Base-by-base conservation (phyloP, 768 basidiomycete genomes). In the Macrocybe gigantea region DNA sequence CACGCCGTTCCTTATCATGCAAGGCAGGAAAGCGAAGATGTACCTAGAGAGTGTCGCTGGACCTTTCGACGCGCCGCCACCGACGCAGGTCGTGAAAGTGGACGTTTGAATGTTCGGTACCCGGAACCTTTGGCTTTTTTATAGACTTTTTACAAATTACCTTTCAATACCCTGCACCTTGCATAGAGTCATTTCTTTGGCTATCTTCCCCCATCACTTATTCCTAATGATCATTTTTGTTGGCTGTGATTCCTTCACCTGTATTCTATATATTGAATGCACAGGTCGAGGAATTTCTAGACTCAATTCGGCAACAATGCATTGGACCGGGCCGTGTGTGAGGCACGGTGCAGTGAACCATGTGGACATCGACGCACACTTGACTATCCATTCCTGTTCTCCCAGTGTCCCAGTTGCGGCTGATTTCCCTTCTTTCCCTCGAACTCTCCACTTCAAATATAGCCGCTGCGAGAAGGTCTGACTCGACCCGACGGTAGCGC, bases 41-140 rank as follows among this genome's bases (percentile, higher is more conserved):
- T 53, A 66, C 41, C 58, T 84, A 12, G 80, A 82, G 64, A 67
- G 63, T 38, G 59, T 71, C 10, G 79, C 75, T 38, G 83, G 83
- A 2, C 75, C 81, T 0, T 78, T 79, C 47, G 78, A 79, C 42
- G 57, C 56, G 12, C 33, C 48, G 6, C 15, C 54, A 8, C 35
- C 55, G 6, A 47, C 53, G 31, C 33, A 53, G 48, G 47, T 44
- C 13, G 32, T 45, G 44, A 43, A 47, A 12, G 53, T 38, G 43
- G 41, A 37, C 7, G 7, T 15, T 44, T 31, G 14, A 33, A 8
- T 29, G n/a, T 41, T 38, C 31, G 7, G 13, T 45, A 7, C 41
- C 13, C 46, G 41, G 46, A 50, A 31, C 30, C 13, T 12, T 22
- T 14, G 45, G 31, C 32, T 15, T 30, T 31, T 22, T n/a, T 22